Evolutionary conservation across 2,329 filamentous ascomycete species (phyloP), one percentile per base, ranked within the genome.

Genomic region (Fusarium cicatricum): DNA sequence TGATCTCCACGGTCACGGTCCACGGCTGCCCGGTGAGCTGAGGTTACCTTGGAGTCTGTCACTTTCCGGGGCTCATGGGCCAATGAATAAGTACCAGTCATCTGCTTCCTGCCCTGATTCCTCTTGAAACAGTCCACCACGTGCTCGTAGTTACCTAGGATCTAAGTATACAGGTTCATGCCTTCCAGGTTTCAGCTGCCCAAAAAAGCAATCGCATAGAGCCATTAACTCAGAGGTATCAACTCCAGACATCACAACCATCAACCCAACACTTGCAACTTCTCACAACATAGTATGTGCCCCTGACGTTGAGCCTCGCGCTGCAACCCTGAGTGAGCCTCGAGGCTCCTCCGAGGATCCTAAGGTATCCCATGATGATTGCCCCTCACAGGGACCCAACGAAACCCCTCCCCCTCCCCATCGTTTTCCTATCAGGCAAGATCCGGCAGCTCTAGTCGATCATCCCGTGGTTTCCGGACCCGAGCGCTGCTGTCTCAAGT

Each of bases 361-460:
- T 55, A n/a, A n/a, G n/a, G n/a, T n/a, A 36, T 33, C 33, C n/a
- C 15, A 39, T 33, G 33, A 40, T 14, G 36, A 40, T 11, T 40
- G 36, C 34, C 45, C 45, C 45, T 48, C 45, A 40, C 36, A 32
- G 17, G 26, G 44, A 39, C 34, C 47, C 31, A 52, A 46, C 29
- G 21, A 29, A 17, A 42, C 43, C 59, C 33, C 43, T 55, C 33
- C 56, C 58, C 45, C 45, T 41, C 38, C 44, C 37, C 41, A 26
- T 51, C 50, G 42, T 65, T 53, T 42, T n/a, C 34, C 44, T 54
- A 43, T 44, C 32, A 54, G 36, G 34, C 44, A 53, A 48, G 55
- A 52, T 55, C 45, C 57, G 41, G 55, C 50, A 61, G 29, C 53
- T 64, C 55, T 46, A 49, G 57, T 52, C 56, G 57, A 65, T 66